Evolutionary conservation across 2,329 filamentous ascomycete species (phyloP), one percentile per base, ranked within the genome.

Genomic region (Gaeumannomyces tritici): DNA sequence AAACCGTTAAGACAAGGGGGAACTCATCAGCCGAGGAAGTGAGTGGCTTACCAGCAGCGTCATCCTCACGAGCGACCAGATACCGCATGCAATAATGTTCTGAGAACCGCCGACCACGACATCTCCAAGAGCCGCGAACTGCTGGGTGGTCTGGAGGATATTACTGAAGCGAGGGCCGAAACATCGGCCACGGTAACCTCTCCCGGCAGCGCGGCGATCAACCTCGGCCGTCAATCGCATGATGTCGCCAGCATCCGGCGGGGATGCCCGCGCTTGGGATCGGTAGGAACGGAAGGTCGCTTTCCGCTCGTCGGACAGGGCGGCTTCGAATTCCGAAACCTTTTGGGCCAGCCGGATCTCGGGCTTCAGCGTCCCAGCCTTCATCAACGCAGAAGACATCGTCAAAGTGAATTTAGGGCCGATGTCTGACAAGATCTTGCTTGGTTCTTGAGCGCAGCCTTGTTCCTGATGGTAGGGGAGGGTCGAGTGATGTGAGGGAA

Each of bases 61-160:
- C 64, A 75, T 72, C 56, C 77, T 72, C 11, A 80, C 75, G 2
- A 77, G 62, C 0, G 75, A 71, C 79, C 77, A 80, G 0, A 80
- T 75, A 15, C 77, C 72, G 62, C 75, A 77, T 0, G 77, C 77
- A 9, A 79, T 68, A 0, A 80, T 56, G 55, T 79, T 80, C 65
- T 80, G 77, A 0, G 74, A 74, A 1, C 75, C 76, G 0, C 77
- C 76, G 21, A 80, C 60, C 0, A 76, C 56, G 9, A 75, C 67
- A 66, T 76, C 75, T 6, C 77, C 77, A n/a, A 80, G 64, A 0
- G 73, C 71, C 24, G 74, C 76, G 60, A 76, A 80, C 62, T 77
- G 74, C 63, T 80, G 77, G 0, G 77, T 71, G 0, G 72, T 68
- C 12, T 77, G 64, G 0, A 80, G 66, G 6, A 78, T 67, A 56